phyloP scores from a whole-genome alignment of 164 flowering plant genomes.

The Dillenia turbinata region DNA sequence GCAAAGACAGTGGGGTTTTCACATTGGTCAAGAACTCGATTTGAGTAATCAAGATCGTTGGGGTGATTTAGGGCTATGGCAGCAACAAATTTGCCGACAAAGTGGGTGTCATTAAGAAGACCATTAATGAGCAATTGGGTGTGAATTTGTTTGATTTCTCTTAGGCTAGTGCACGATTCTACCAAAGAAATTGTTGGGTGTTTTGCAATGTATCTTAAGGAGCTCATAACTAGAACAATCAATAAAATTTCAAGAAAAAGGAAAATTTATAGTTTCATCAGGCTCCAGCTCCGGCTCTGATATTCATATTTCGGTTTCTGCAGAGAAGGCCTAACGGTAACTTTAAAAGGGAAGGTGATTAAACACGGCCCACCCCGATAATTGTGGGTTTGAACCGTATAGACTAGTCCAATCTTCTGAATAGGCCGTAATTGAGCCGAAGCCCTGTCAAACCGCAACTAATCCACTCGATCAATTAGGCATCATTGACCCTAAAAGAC shows the following conservation, averaged over 20 bases:
- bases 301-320: neutral
- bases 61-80: slow-evolving; percentile 28
- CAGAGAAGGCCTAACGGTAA: too few relatives aligned
- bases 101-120: slow-evolving; percentile 21
- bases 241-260: neutral
- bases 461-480: too few relatives aligned
- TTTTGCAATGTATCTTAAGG: slow-evolving; percentile 17
- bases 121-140: slow-evolving; percentile 37
- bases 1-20: slow-evolving; percentile 33
- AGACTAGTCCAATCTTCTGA: too few relatives aligned
- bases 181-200: slow-evolving; percentile 33
- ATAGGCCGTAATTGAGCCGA: too few relatives aligned
- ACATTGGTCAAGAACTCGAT: slow-evolving; percentile 23
- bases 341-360: too few relatives aligned
- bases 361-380: too few relatives aligned
- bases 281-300: too few relatives aligned
- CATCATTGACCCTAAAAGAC: too few relatives aligned
- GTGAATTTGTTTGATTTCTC: slow-evolving; percentile 41
- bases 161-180: slow-evolving; percentile 22
- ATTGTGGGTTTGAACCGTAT: too few relatives aligned
- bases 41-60: slow-evolving; percentile 27
- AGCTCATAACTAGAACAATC: slow-evolving; percentile 10
- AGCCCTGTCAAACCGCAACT: too few relatives aligned
- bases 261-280: neutral
- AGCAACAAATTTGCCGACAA: slow-evolving; percentile 35